These are phyloP conservation scores for Chalciporus chontae DNA, from an alignment of 768 basidiomycete genomes.

Conservation along the genomic window DNA sequence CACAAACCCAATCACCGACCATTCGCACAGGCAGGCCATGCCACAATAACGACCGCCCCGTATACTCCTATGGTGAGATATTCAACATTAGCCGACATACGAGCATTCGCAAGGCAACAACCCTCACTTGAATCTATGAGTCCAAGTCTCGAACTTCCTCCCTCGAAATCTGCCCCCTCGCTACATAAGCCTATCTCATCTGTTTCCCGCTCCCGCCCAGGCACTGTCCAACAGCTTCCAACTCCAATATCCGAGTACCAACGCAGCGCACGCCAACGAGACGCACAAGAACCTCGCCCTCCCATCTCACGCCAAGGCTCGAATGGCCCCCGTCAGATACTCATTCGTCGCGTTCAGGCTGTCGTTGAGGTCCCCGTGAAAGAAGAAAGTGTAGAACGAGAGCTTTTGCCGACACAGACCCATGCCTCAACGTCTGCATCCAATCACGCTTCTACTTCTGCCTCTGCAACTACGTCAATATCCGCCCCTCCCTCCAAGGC, in stretches of 20 bases:
- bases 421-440: conserved; percentile 13
- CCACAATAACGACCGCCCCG: conserved; percentile 18
- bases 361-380: conserved; percentile 58
- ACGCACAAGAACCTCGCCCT: conserved; percentile 3
- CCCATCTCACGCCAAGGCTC: conserved; percentile 5
- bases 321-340: conserved; percentile 17
- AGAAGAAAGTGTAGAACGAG: conserved; percentile 52
- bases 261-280: conserved; percentile 21
- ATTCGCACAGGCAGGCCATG: conserved; percentile 13
- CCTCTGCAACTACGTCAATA: conserved; percentile 2
- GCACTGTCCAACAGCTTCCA: conserved; percentile 21
- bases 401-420: conserved; percentile 14
- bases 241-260: conserved; percentile 32
- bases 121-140: conserved; percentile 17
- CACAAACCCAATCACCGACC: conserved; percentile 1
- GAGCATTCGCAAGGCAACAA: conserved; percentile 26
- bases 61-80: conserved; percentile 33
- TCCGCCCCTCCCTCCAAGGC: conserved; percentile 6
- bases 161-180: conserved; percentile 28
- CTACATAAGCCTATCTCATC: conserved; percentile 15
- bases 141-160: conserved; percentile 29
- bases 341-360: conserved; percentile 66
- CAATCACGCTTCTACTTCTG: conserved; percentile 11
- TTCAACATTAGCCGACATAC: conserved; percentile 23
- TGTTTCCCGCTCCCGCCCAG: conserved; percentile 9